Conservation (phyloP, 768 basidiomycete species). For the Russula vinacea region DNA sequence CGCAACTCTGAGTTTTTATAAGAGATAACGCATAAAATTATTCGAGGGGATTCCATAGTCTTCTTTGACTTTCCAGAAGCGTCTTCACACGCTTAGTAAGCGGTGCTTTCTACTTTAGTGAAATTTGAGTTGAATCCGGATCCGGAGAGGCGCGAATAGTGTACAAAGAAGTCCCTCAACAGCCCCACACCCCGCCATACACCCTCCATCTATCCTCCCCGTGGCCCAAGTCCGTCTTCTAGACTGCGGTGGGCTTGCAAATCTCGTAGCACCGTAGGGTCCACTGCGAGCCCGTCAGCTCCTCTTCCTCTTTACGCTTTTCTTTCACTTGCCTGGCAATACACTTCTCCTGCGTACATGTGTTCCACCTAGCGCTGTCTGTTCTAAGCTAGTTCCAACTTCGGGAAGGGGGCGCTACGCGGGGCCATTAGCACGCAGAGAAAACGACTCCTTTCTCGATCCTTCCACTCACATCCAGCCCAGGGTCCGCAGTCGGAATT, state of each 20-base stretch:
- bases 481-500: slow-evolving; percentile 91
- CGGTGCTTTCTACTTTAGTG: neutral
- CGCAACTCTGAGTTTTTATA: slow-evolving; percentile 27
- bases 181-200: neutral
- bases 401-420: slow-evolving; percentile 65
- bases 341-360: slow-evolving; percentile 95
- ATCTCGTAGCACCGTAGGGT: slow-evolving; percentile 84
- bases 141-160: neutral
- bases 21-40: slow-evolving; percentile 30
- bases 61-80: slow-evolving; percentile 30
- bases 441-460: slow-evolving; percentile 31
- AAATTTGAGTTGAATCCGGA: neutral
- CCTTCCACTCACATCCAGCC: slow-evolving; percentile 64
- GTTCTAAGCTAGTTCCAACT: slow-evolving; percentile 54
- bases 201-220: slow-evolving; percentile 11
- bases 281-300: slow-evolving; percentile 50
- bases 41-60: slow-evolving; percentile 33
- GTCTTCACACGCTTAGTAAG: slow-evolving; percentile 24
- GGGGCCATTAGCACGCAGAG: slow-evolving; percentile 23
- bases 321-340: slow-evolving; percentile 60
- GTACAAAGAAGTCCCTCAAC: slow-evolving; percentile 11
- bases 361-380: slow-evolving; percentile 55
- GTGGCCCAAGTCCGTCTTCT: slow-evolving; percentile 39
- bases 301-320: neutral
- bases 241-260: slow-evolving; percentile 83